Percentiles rank a stretch among this genome's conserved stretches.
phyloP scores from a whole-genome alignment of 1,284 basidiomycete genomes.

The Fomitopsis pinicola region DNA sequence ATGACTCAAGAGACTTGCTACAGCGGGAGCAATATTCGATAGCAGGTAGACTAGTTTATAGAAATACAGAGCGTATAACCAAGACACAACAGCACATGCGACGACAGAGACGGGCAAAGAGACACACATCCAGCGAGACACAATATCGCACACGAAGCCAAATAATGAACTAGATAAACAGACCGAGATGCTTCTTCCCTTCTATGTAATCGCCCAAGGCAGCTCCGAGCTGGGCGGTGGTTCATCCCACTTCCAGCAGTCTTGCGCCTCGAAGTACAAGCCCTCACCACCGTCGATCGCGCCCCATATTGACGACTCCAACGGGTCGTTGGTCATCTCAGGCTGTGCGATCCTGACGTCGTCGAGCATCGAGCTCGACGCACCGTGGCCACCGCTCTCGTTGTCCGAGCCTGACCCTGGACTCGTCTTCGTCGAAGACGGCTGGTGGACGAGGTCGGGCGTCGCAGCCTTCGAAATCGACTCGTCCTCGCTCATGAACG shows the following conservation, averaged over 20 bases:
- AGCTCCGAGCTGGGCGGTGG: constrained; percentile 59
- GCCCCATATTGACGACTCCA: constrained; percentile 57
- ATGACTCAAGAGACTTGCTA: background rate
- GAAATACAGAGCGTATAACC: constrained; percentile 33
- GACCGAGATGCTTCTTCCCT: background rate
- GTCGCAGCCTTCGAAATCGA: constrained; percentile 54
- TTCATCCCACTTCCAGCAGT: constrained; percentile 70
- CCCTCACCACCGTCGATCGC: constrained; percentile 75
- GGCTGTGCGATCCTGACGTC: constrained; percentile 26
- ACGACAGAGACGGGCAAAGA: constrained; percentile 21
- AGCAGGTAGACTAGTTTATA: constrained; percentile 26
- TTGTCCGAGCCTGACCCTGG: constrained; percentile 63
- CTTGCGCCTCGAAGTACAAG: constrained; percentile 54
- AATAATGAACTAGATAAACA: constrained; percentile 12
- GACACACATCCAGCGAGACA: constrained; percentile 10
- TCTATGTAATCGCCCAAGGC: constrained; percentile 57
- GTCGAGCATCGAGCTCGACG: constrained; percentile 16
- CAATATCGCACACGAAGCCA: constrained; percentile 17
- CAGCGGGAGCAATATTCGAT: constrained; percentile 21
- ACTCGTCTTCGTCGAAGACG: constrained; percentile 71
- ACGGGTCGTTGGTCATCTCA: constrained; percentile 35
- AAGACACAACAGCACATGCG: constrained; percentile 33
- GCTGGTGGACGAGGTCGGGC: constrained; percentile 57
- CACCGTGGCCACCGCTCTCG: constrained; percentile 41
- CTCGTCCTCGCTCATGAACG: constrained; percentile 54